Evolutionary conservation across 768 basidiomycete genomes (phyloP), one percentile per base, ranked within the genome.

Genomic region (Tricholoma matsutake): DNA sequence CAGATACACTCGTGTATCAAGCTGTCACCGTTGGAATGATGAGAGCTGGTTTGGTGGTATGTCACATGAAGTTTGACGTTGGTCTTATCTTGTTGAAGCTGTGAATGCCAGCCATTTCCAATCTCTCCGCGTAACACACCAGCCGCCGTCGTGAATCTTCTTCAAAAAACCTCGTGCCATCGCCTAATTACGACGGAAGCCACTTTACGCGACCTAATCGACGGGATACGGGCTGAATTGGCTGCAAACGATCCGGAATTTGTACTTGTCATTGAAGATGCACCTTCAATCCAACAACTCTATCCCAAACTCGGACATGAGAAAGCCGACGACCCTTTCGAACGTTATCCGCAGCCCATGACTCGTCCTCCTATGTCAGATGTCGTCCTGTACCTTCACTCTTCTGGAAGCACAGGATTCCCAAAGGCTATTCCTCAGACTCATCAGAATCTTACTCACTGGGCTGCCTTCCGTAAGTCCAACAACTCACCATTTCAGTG

Each of bases 371-470:
- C 65, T 55, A 51, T 74, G 29, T 59, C 68, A 52, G 67, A 75
- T 53, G 54, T 73, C 14, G 52, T 72, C 43, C 35, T 76, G 7
- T 82, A 79, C 54, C 65, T 81, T 0, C 80, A 83, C 61, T 83
- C 83, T 0, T 83, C 83, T 3, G 81, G 81, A 14, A 81, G 80
- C 54, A 80, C 81, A 0, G 79, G 81, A 2, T 72, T 79, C 51
- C 80, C 81, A 0, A 82, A 79, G 58, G 64, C 77, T 7, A 76
- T 83, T 49, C 67, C 72, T 2, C 70, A 77, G 32, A 75, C 71
- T 0, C 69, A 75, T 45, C 60, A 65, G 11, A 69, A 64, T 10
- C 49, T 72, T 7, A 32, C 70, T 3, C 71, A 78, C 34, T 78
- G 76, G 72, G 72, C 70, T 13, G 59, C 63, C n/a, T 67, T 71